These are phyloP conservation scores for Phlebiopsis flavidoalba DNA, from an alignment of 768 basidiomycete species.

Conservation along the genomic window DNA sequence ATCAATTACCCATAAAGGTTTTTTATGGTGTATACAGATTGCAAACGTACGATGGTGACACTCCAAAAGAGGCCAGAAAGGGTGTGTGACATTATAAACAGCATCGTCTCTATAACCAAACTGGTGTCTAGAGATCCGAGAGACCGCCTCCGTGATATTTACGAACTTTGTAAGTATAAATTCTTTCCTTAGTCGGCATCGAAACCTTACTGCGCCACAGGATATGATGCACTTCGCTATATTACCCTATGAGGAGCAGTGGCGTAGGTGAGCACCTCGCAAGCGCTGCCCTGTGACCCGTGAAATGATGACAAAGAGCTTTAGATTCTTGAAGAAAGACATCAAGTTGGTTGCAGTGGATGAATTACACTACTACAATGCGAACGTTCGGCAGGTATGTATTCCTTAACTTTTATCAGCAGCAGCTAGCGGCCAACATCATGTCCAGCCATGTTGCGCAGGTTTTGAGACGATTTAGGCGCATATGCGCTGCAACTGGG, in stretches of 20 bases:
- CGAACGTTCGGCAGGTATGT: constrained; percentile 71
- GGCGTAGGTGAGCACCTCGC: constrained; percentile 53
- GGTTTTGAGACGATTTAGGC: constrained; percentile 68
- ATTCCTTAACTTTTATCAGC: not conserved
- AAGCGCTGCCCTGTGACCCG: not conserved
- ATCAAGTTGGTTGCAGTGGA: constrained; percentile 78
- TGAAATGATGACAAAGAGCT: not conserved
- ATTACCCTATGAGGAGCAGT: constrained; percentile 76
- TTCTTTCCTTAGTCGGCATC: not conserved
- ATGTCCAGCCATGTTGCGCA: constrained; percentile 68
- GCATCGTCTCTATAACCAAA: not conserved
- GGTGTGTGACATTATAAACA: constrained; percentile 30
- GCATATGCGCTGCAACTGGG: constrained; percentile 75
- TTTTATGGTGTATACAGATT: constrained; percentile 32
- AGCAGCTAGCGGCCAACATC: not conserved
- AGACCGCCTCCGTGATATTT: constrained; percentile 74
- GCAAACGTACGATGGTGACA: constrained; percentile 90
- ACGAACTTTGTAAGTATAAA: constrained; percentile 71
- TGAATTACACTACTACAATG: constrained; percentile 84
- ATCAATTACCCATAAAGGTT: not conserved
- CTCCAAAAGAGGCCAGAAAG: constrained; percentile 60
- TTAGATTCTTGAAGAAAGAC: constrained; percentile 71
- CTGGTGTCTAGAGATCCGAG: constrained; percentile 51
- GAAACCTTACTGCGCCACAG: constrained; percentile 30
- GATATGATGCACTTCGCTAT: constrained; percentile 86